Conservation (phyloP, 2,329 filamentous ascomycete genomes). For the Apiospora saccharicola region DNA sequence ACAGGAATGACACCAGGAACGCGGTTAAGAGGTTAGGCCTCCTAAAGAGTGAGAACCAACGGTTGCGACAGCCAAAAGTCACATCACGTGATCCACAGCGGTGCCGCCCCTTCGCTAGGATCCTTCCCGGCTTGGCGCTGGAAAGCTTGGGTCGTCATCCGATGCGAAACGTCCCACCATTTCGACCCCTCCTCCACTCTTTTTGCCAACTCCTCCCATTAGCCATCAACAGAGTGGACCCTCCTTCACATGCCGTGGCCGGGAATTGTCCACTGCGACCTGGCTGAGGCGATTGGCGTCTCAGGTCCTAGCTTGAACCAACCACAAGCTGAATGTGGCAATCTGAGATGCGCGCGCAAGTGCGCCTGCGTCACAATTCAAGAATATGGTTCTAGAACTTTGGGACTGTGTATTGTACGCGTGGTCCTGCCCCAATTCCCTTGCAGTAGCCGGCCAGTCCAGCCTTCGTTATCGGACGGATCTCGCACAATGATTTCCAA, state of each 20-base stretch:
- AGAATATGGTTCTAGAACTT: too few species aligned
- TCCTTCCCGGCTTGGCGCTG: neutral
- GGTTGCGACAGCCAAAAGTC: too few species aligned
- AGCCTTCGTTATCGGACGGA: neutral
- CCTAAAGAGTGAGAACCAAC: too few species aligned
- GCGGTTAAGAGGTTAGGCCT: neutral
- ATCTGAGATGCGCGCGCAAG: neutral
- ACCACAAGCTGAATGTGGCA: neutral
- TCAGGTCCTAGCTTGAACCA: neutral
- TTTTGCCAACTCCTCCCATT: neutral
- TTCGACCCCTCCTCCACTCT: conserved; percentile 7
- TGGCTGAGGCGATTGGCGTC: conserved; percentile 11
- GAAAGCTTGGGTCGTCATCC: neutral
- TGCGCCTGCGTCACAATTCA: neutral
- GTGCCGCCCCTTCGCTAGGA: neutral
- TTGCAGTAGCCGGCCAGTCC: neutral
- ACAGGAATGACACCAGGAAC: neutral
- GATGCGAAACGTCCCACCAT: conserved; percentile 16
- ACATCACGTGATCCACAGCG: neutral
- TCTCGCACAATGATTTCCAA: conserved; percentile 4
- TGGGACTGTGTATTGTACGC: neutral
- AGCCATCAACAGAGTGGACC: neutral
- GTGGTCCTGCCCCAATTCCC: neutral
- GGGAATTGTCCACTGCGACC: neutral
- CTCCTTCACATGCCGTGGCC: conserved; percentile 11